Conservation (phyloP, 129 eudicot species). For the Chrysanthemum lavandulifolium region DNA sequence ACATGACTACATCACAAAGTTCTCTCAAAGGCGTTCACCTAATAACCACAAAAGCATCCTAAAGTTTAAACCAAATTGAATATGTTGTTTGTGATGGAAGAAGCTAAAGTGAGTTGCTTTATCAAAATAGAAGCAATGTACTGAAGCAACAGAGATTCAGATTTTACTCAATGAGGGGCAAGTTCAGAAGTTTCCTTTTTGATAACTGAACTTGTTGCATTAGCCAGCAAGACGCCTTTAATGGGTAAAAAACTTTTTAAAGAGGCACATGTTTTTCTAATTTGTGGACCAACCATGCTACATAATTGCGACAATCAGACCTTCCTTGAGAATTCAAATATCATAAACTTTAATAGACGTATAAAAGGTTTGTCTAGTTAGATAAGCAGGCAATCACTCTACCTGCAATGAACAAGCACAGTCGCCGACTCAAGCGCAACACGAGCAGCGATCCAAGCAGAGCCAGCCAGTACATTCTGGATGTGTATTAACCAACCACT, state of each 20-base stretch:
- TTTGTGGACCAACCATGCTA: neutral
- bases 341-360: neutral
- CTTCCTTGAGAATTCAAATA: neutral
- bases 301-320: neutral
- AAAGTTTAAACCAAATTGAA: neutral
- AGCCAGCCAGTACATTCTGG: constrained; percentile 90
- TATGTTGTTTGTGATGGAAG: neutral
- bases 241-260: too few relatives aligned
- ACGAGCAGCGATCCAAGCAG: constrained; percentile 99
- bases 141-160: neutral
- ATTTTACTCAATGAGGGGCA: too few relatives aligned
- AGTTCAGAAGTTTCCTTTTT: too few relatives aligned
- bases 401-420: constrained; percentile 99
- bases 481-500: constrained; percentile 98
- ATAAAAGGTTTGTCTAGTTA: neutral
- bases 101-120: neutral
- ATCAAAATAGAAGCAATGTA: neutral
- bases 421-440: constrained; percentile 87
- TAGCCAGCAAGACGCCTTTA: too few relatives aligned
- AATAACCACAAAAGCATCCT: neutral
- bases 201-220: too few relatives aligned
- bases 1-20: neutral
- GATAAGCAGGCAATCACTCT: neutral
- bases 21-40: neutral
- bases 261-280: too few relatives aligned